A percentile compares a stretch with the other conserved stretches of the same genome.
Evolutionary conservation across 805 yeast species (phyloP).

Genomic region (Scheffersomyces spartinae): DNA sequence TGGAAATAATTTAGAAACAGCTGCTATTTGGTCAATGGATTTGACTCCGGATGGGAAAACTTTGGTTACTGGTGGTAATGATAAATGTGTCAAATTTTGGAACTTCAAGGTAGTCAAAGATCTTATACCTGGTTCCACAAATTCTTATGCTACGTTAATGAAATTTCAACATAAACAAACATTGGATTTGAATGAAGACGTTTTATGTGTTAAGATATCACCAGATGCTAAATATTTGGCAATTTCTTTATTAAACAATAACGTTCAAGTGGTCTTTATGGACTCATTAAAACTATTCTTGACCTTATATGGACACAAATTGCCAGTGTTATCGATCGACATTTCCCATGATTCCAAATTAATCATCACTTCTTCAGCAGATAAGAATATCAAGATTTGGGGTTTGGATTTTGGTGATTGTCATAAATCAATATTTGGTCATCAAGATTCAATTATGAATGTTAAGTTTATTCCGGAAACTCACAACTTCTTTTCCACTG

Average conservation of each 20-base stretch:
- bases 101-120: constrained; percentile 58
- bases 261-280: constrained; percentile 87
- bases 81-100: constrained; percentile 87
- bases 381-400: constrained; percentile 96
- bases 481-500: constrained; percentile 81
- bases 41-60: constrained; percentile 76
- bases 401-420: constrained; percentile 99
- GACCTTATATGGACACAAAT: constrained; percentile 89
- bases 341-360: constrained; percentile 82
- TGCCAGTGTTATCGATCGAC: constrained; percentile 89
- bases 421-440: constrained; percentile 93
- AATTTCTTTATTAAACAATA: constrained; percentile 77
- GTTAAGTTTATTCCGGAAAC: constrained; percentile 76
- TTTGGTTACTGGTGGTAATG: constrained; percentile 88
- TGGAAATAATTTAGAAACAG: constrained; percentile 34
- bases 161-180: constrained; percentile 66
- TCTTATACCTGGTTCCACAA: constrained; percentile 55
- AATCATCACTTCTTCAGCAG: constrained; percentile 89
- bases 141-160: constrained; percentile 38
- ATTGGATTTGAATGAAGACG: constrained; percentile 78
- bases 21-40: constrained; percentile 85
- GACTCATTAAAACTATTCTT: constrained; percentile 82
- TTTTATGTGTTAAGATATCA: constrained; percentile 66
- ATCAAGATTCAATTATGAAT: constrained; percentile 88
- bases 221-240: constrained; percentile 73